Evolutionary conservation across 2,329 filamentous ascomycete species (phyloP).

Genomic region (Fusarium ramigenum): DNA sequence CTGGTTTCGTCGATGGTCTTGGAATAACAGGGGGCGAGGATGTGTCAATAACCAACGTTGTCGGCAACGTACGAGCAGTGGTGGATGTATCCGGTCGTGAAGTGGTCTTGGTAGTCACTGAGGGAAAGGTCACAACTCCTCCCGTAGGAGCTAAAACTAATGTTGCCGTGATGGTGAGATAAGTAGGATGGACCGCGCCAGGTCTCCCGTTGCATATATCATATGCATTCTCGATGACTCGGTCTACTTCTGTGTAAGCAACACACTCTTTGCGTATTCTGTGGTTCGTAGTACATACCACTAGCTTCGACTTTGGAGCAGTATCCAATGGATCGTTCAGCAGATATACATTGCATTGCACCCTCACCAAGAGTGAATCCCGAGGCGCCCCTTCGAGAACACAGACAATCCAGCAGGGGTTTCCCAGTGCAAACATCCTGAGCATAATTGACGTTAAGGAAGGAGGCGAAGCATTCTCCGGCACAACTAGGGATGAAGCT

Average conservation of each 20-base stretch:
- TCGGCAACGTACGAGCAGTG: slow-evolving; percentile 36
- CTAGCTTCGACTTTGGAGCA: slow-evolving; percentile 60
- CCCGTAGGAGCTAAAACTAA: slow-evolving; percentile 51
- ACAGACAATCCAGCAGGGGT: slow-evolving; percentile 70
- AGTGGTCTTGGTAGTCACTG: slow-evolving; percentile 19
- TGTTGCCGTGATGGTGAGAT: slow-evolving; percentile 67
- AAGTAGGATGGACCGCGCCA: slow-evolving; percentile 65
- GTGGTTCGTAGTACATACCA: slow-evolving; percentile 40
- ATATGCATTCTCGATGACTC: slow-evolving; percentile 60
- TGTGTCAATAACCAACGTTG: slow-evolving; percentile 44
- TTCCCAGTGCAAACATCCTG: slow-evolving; percentile 57
- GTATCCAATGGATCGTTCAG: slow-evolving; percentile 57
- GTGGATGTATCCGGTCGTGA: slow-evolving; percentile 18
- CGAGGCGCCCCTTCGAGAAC: slow-evolving; percentile 64
- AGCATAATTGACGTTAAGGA: slow-evolving; percentile 69
- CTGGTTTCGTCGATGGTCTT: slow-evolving; percentile 14
- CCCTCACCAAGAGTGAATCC: slow-evolving; percentile 79
- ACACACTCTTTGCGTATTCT: background rate
- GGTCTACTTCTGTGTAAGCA: slow-evolving; percentile 45
- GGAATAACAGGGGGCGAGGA: slow-evolving; percentile 34
- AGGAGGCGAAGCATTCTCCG: slow-evolving; percentile 67
- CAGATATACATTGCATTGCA: slow-evolving; percentile 72
- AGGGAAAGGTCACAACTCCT: slow-evolving; percentile 45
- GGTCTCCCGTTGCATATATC: slow-evolving; percentile 65
- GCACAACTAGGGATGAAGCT: slow-evolving; percentile 67